These are phyloP conservation scores for Citrus glauca DNA, from an alignment of 345 rosid genomes.

Conservation along the genomic window DNA sequence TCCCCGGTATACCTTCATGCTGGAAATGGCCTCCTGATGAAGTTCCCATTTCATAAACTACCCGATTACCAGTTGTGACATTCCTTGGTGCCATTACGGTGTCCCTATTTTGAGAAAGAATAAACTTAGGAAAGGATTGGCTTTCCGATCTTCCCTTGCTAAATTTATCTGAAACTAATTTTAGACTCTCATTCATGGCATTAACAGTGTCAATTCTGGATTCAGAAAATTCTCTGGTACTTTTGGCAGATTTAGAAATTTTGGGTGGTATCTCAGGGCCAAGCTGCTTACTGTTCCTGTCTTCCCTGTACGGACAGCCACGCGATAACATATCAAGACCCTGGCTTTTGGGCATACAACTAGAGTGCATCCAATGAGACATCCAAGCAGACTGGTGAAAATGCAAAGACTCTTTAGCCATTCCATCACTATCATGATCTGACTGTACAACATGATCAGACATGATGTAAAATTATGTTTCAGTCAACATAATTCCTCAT, in stretches of 20 bases:
- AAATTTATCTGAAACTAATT: slow-evolving; percentile 11
- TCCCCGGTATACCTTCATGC: slow-evolving; percentile 15
- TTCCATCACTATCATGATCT: slow-evolving; percentile 20
- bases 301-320: slow-evolving; percentile 13
- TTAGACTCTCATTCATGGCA: slow-evolving; percentile 19
- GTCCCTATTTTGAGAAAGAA: slow-evolving; percentile 12
- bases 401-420: slow-evolving; percentile 22
- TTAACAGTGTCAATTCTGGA: slow-evolving; percentile 8
- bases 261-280: slow-evolving; percentile 17
- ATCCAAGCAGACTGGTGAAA: slow-evolving; percentile 56
- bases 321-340: slow-evolving; percentile 10
- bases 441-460: slow-evolving; percentile 29
- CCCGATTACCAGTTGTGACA: neutral
- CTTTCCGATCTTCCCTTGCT: slow-evolving; percentile 26
- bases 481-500: neutral
- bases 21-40: slow-evolving; percentile 14
- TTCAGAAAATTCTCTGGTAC: slow-evolving; percentile 21
- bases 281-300: slow-evolving; percentile 8
- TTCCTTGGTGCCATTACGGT: slow-evolving; percentile 12
- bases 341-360: slow-evolving; percentile 17
- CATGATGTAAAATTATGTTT: slow-evolving; percentile 25
- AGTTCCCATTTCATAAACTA: slow-evolving; percentile 19
- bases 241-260: slow-evolving; percentile 17
- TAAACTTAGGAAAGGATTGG: slow-evolving; percentile 28
- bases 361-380: slow-evolving; percentile 53